A percentile compares a stretch with the other conserved stretches of the same genome.
phyloP scores from a whole-genome alignment of 352 stramenopile species.

The Phytopythium montanum region DNA sequence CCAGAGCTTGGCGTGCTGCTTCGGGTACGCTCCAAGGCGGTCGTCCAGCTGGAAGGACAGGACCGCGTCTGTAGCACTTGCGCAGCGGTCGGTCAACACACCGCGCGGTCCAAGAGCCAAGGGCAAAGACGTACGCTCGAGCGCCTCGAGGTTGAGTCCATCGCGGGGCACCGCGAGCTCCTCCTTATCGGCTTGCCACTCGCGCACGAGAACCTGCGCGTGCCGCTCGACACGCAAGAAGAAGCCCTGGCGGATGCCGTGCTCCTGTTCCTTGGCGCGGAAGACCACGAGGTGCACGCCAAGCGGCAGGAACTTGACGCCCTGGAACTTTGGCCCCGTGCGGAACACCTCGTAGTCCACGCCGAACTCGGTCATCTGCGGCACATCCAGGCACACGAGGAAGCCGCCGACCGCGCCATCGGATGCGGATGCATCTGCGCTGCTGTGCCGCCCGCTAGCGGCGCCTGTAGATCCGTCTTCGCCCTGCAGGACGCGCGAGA shows the following conservation, averaged over 20 bases:
- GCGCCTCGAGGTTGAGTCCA: conserved; percentile 61
- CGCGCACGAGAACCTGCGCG: conserved; percentile 63
- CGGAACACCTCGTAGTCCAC: conserved; percentile 87
- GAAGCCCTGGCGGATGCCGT: conserved; percentile 81
- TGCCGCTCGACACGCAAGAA: conserved; percentile 64
- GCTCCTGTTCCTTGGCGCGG: conserved; percentile 66
- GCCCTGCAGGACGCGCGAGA: conserved; percentile 30
- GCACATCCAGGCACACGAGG: conserved; percentile 84
- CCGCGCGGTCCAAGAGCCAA: neutral
- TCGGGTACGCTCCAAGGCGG: conserved; percentile 72
- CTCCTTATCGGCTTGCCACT: conserved; percentile 78
- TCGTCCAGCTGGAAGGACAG: conserved; percentile 78
- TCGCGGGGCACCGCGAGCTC: conserved; percentile 54
- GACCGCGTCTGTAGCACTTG: conserved; percentile 38
- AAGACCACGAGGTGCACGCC: conserved; percentile 85
- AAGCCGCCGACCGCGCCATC: conserved; percentile 45
- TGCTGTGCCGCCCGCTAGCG: neutral
- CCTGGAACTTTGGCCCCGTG: conserved; percentile 71
- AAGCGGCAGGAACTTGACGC: conserved; percentile 82
- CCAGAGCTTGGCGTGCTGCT: conserved; percentile 74
- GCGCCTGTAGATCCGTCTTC: conserved; percentile 6
- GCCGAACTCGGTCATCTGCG: conserved; percentile 70
- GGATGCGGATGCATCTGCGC: neutral
- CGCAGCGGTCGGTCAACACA: neutral
- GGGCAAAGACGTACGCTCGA: conserved; percentile 45